Evolutionary conservation across 306 rosid species (phyloP).

Genomic region (Cotoneaster glaucophyllus): DNA sequence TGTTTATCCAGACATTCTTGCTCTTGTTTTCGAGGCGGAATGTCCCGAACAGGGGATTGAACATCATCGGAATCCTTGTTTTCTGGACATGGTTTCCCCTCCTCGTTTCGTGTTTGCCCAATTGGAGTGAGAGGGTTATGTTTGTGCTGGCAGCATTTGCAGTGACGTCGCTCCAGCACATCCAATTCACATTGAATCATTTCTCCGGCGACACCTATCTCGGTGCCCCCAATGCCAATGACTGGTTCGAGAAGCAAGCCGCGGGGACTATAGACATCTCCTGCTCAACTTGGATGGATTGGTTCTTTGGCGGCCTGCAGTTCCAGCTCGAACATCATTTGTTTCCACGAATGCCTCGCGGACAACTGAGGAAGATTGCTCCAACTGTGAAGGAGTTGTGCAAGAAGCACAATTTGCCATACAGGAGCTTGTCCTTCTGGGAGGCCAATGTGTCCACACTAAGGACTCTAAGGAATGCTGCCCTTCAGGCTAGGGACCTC

Average conservation of each 20-base stretch:
- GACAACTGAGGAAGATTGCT: conserved; percentile 39
- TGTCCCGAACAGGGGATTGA: conserved; percentile 17
- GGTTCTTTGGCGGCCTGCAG: conserved; percentile 45
- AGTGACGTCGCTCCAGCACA: conserved; percentile 36
- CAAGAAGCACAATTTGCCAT: conserved; percentile 45
- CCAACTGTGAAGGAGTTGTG: conserved; percentile 35
- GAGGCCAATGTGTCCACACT: conserved; percentile 38
- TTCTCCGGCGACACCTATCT: conserved; percentile 42
- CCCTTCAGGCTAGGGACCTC: conserved; percentile 40
- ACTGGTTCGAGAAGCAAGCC: conserved; percentile 51
- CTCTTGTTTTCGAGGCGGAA: conserved; percentile 16
- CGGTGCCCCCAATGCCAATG: conserved; percentile 29
- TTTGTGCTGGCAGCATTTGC: conserved; percentile 30
- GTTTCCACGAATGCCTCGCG: conserved; percentile 40
- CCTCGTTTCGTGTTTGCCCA: conserved; percentile 20
- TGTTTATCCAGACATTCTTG: conserved; percentile 30
- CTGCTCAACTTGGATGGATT: conserved; percentile 41
- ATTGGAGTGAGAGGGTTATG: conserved; percentile 23
- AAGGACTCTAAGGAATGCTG: conserved; percentile 34
- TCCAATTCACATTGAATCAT: conserved; percentile 45
- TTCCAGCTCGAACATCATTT: conserved; percentile 52
- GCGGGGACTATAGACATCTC: conserved; percentile 41
- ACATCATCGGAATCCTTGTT: conserved; percentile 28
- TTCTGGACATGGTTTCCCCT: conserved; percentile 39
- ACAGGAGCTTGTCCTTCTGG: conserved; percentile 40